These are phyloP conservation scores for Flaveria robusta DNA, from an alignment of 129 eudicot genomes.

Conservation along the genomic window DNA sequence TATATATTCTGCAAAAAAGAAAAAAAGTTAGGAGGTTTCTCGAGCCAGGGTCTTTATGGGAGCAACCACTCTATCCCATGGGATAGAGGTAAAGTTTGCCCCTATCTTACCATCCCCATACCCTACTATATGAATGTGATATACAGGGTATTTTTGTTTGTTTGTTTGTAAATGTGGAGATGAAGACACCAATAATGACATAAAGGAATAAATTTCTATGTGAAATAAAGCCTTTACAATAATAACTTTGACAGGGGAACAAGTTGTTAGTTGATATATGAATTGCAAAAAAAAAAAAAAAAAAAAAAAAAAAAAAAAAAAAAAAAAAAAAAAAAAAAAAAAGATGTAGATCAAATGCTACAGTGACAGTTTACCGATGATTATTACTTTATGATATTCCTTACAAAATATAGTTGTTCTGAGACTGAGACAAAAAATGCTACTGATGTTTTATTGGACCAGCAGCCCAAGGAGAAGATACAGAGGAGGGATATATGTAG, in stretches of 20 bases:
- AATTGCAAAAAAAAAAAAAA: constrained; percentile 13
- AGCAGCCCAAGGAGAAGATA: background rate
- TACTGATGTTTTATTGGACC: background rate
- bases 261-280: constrained; percentile 1
- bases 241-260: background rate
- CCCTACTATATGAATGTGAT: no score
- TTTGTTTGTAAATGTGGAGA: background rate
- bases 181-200: constrained; percentile 2
- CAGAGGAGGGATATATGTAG: background rate
- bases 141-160: no score
- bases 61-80: no score
- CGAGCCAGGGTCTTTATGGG: no score
- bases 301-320: constrained; percentile 19
- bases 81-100: no score
- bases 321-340: constrained; percentile 2
- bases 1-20: no score
- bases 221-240: background rate
- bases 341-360: constrained; percentile 7
- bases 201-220: background rate
- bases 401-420: background rate
- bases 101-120: no score
- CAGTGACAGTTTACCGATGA: constrained; percentile 6
- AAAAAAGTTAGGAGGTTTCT: no score
- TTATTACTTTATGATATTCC: constrained; percentile 5
- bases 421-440: background rate